Evolutionary conservation across 2,329 filamentous ascomycete species (phyloP), one percentile per base, ranked within the genome.

Genomic region (Penicillium concentricum): DNA sequence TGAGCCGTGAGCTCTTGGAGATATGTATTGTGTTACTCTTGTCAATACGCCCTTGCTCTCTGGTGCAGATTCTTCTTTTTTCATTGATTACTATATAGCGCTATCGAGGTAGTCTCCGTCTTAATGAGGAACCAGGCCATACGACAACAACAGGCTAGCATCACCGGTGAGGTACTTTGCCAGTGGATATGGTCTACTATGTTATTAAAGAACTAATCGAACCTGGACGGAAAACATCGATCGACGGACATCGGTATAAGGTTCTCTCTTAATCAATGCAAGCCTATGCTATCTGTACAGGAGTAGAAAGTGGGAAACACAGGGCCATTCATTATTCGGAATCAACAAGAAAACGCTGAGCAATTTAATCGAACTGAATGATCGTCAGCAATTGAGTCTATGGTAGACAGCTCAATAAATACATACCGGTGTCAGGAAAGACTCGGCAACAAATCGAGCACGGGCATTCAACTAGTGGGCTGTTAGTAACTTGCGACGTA

Each of bases 401-500:
- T 20, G 54, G 12, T 15, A 18, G 16, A 32, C 16, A n/a, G 35
- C 22, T 43, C 34, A 42, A 54, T 50, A 16, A 37, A 12, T 8
- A 57, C 83, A 64, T 82, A 94, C 90, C 59, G 93, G 94, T 72
- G 93, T 97, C 77, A 99, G 79, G 84, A 99, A 99, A 58, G 94
- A 97, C 78, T 99, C 94, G 46, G 94, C 94, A 50, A 99, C 93
- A 73, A 97, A 99, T 82, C 94, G 88, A 74, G 94, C 94, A 78
- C 94, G 85, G 55, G 94, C 92, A 75, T 99, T 99, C 74, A 99
- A 81, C 93, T 97, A 70, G 5, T 16, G 20, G 30, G n/a, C 6
- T 24, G 35, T 55, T 37, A 55, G 52, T 43, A 20, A 43, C 8
- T 12, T 43, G n/a, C 3, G 10, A 51, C n/a, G 38, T 16, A 42